Evolutionary conservation across 2,329 filamentous ascomycete species (phyloP).

Genomic region (Phyllosticta citrichinensis): DNA sequence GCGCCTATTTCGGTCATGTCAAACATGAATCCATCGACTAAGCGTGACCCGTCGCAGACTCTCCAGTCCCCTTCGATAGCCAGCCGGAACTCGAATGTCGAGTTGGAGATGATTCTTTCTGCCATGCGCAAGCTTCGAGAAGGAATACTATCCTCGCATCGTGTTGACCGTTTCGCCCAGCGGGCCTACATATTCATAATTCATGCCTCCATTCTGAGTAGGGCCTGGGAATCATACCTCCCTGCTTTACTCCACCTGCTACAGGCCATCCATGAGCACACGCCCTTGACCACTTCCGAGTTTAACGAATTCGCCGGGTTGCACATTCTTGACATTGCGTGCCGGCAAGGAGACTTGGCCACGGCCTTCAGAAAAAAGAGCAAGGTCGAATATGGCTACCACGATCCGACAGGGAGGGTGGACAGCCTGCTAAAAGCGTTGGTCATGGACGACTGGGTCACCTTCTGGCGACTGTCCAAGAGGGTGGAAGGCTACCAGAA

Average conservation of each 20-base stretch:
- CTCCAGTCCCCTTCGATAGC: constrained; percentile 20
- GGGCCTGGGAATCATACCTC: constrained; percentile 80
- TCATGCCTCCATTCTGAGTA: constrained; percentile 68
- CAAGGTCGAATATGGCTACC: constrained; percentile 17
- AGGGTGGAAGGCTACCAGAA: constrained; percentile 72
- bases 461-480: constrained; percentile 61
- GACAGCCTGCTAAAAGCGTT: constrained; percentile 60
- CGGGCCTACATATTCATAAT: constrained; percentile 88
- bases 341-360: constrained; percentile 64
- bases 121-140: constrained; percentile 89
- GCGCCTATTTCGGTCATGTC: constrained; percentile 2
- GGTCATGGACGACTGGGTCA: constrained; percentile 70
- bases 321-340: constrained; percentile 78
- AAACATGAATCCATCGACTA: constrained; percentile 12
- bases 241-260: constrained; percentile 76
- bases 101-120: constrained; percentile 65
- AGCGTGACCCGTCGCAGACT: constrained; percentile 9
- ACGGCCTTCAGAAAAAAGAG: constrained; percentile 62
- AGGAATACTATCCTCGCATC: constrained; percentile 68
- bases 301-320: constrained; percentile 72
- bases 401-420: constrained; percentile 38
- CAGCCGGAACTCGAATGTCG: constrained; percentile 36
- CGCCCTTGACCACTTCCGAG: constrained; percentile 61
- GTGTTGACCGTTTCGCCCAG: constrained; percentile 72
- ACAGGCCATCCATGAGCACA: constrained; percentile 55